Conservation (phyloP, 2,329 filamentous ascomycete genomes). For the Trichoderma lentiforme region DNA sequence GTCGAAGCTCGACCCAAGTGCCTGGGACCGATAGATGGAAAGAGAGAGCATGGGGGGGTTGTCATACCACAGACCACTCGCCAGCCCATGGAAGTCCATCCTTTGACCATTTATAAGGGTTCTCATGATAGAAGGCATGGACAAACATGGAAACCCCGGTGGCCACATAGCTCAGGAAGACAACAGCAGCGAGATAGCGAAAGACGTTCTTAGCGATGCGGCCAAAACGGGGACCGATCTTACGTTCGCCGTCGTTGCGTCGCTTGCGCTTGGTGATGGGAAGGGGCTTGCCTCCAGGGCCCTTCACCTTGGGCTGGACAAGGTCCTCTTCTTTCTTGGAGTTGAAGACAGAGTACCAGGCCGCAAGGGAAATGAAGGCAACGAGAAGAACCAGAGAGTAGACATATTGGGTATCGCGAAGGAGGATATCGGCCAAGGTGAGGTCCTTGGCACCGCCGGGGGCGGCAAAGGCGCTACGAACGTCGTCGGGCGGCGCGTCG, state of each 20-base stretch:
- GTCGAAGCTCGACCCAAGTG: background rate
- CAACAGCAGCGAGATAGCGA: conserved; percentile 66
- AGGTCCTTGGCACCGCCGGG: conserved; percentile 22
- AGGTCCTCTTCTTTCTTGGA: conserved; percentile 49
- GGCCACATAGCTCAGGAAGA: conserved; percentile 71
- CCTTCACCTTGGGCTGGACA: conserved; percentile 52
- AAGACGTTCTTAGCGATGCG: conserved; percentile 68
- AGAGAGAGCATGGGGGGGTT: background rate
- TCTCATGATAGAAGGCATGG: conserved; percentile 60
- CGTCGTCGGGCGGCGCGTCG: conserved; percentile 29
- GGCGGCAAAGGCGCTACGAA: conserved; percentile 22
- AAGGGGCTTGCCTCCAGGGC: conserved; percentile 86
- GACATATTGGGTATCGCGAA: conserved; percentile 47
- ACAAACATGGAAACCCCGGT: conserved; percentile 70
- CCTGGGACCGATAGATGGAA: background rate
- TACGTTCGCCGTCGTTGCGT: conserved; percentile 45
- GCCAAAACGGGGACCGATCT: conserved; percentile 55
- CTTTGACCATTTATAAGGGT: conserved; percentile 38
- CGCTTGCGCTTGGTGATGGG: conserved; percentile 62
- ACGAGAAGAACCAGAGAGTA: conserved; percentile 53
- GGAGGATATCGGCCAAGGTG: conserved; percentile 40
- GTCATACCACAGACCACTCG: conserved; percentile 68
- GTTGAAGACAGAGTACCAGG: conserved; percentile 51
- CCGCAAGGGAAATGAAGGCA: conserved; percentile 49
- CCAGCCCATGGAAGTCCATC: conserved; percentile 68